Evolutionary conservation across 768 basidiomycete species (phyloP).

Genomic region (Stropharia rugosoannulata): DNA sequence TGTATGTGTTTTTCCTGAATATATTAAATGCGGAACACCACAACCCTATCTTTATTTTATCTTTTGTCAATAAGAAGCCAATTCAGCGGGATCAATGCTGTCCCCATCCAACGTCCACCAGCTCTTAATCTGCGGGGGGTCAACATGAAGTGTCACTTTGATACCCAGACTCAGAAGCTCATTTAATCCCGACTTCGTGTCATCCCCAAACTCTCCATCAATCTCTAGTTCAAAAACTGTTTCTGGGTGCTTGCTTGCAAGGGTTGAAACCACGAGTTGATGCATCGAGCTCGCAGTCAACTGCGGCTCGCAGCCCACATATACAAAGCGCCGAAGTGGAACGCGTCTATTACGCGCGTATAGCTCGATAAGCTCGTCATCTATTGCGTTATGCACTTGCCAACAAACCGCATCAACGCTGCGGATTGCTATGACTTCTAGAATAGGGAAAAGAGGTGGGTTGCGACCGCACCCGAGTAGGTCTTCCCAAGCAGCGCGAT

Average conservation of each 20-base stretch:
- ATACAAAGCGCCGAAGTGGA: not conserved
- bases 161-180: not conserved
- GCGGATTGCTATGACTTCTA: not conserved
- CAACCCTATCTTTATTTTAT: no score
- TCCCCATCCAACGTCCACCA: conserved; percentile 1
- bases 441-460: not conserved
- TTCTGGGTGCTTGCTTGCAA: not conserved
- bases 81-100: not conserved
- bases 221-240: not conserved
- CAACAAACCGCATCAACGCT: not conserved
- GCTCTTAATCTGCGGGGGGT: not conserved
- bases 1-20: no score
- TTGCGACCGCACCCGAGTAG: not conserved
- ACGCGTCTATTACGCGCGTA: not conserved
- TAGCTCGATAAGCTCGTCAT: not conserved
- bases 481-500: not conserved
- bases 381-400: not conserved
- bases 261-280: not conserved
- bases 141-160: not conserved
- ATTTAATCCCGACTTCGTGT: not conserved
- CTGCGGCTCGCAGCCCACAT: not conserved
- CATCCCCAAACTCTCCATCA: not conserved
- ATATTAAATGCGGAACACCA: no score
- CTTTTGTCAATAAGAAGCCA: conserved; percentile 1
- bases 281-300: not conserved